These are phyloP conservation scores for Amoebophrya sp. DNA, from an alignment of 169 alveolate species.

Conservation along the genomic window DNA sequence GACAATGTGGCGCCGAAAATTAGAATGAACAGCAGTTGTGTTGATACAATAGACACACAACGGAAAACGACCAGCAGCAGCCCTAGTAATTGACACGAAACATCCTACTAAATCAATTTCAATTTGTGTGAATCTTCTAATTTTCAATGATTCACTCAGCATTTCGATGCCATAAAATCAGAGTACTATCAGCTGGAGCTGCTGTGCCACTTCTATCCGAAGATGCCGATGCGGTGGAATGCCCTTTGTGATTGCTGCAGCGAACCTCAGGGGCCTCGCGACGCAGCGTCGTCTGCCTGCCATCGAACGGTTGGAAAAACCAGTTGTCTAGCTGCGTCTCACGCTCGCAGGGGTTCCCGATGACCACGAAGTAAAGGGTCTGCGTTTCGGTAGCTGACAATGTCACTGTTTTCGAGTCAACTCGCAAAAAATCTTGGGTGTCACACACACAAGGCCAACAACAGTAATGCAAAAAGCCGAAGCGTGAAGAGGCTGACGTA, in stretches of 20 bases:
- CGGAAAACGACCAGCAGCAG: background rate
- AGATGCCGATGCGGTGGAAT: background rate
- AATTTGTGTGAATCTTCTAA: background rate
- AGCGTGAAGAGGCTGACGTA: too few relatives aligned
- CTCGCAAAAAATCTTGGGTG: background rate
- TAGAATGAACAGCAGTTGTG: background rate
- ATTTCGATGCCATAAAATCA: too few relatives aligned
- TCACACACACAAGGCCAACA: slow-evolving; percentile 25
- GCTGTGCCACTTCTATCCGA: background rate
- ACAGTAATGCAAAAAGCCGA: background rate
- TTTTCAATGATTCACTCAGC: background rate
- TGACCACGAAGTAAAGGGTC: background rate
- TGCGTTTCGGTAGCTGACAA: background rate
- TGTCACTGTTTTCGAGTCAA: background rate
- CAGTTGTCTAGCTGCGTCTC: background rate
- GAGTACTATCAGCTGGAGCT: too few relatives aligned
- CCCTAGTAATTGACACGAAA: background rate
- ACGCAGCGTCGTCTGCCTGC: background rate
- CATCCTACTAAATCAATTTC: background rate
- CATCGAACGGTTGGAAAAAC: background rate
- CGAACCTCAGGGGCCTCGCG: background rate
- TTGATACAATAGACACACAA: background rate
- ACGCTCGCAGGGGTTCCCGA: background rate
- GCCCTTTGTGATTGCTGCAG: background rate
- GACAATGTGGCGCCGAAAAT: background rate